Conservation (phyloP, 257 asterid genomes). For the Scutellaria galericulata region DNA sequence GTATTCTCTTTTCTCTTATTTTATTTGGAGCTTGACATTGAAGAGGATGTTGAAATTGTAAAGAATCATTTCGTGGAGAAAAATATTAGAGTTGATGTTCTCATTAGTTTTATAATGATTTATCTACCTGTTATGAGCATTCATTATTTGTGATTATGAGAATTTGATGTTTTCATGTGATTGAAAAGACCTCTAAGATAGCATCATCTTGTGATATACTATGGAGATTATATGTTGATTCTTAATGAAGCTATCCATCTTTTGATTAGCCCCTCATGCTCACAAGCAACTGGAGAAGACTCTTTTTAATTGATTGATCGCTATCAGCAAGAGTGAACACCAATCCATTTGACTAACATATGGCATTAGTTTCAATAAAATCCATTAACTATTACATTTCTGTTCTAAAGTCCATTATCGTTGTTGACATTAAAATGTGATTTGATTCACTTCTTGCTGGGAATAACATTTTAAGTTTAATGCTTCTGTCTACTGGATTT, state of each 20-base stretch:
- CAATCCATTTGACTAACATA: not conserved
- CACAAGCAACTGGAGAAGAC: slow-evolving; percentile 11
- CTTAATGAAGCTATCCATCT: not conserved
- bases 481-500: not conserved
- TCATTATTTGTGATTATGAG: slow-evolving; percentile 11
- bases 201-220: not conserved
- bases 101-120: slow-evolving; percentile 6
- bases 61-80: not conserved
- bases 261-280: not conserved
- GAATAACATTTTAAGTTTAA: too few relatives aligned
- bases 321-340: not conserved
- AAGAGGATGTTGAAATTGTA: not conserved
- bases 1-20: not conserved
- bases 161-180: slow-evolving; percentile 17
- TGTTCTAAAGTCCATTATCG: not conserved
- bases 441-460: too few relatives aligned
- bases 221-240: slow-evolving; percentile 4
- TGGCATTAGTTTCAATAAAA: not conserved
- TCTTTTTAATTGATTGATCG: not conserved
- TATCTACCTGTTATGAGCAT: not conserved
- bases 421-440: not conserved
- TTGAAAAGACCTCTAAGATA: not conserved
- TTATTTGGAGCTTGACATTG: slow-evolving; percentile 14
- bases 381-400: not conserved
- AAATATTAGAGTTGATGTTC: slow-evolving; percentile 7